Base-by-base conservation (phyloP, 805 yeast species). In the Suhomyces sp. region DNA sequence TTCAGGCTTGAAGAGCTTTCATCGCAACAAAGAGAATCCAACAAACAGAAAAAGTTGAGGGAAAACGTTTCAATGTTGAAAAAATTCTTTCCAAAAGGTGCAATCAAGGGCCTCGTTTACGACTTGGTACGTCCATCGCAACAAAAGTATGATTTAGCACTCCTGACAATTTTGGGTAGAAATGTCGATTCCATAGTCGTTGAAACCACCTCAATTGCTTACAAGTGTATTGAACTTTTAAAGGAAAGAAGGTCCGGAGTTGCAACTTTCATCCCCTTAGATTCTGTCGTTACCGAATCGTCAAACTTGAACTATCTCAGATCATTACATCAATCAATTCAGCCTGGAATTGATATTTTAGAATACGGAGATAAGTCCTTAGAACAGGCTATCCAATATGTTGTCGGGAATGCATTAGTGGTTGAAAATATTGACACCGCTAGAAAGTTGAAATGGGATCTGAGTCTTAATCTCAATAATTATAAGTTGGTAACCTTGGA, bases 211-310 rank as follows among this genome's bases (percentile, higher is more conserved):
- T 56, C 76, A 7, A 72, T 81, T 15, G 95, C 95, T 0, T 76
- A 79, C 38, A 79, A 79, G 42, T 86, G 95, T 54, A 83, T 93
- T 43, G 76, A 78, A 6, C 83, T 82, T 38, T 65, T 91, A 54
- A 86, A 88, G 49, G 90, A 85, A 45, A 91, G 91, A 53, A 73
- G 96, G 45, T 68, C 83, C 9, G 98, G 98, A 30, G 72, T 75
- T 6, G 88, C 93, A 1, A 79, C 95, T 1, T 90, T 93, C 50
- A 83, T 93, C 40, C 98, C 98, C 0, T 63, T 93, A 33, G 93
- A 88, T 50, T 72, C 88, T 2, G 80, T 93, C 20, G 45, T 51
- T 11, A 74, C 69, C 6, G 76, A 78, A 1, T 70, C 63, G 22
- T 67, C 80, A 4, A 68, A 81, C 31, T 73, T 76, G 33, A 65